Conservation (phyloP, 2,329 filamentous ascomycete genomes). For the Venturia aucupariae region DNA sequence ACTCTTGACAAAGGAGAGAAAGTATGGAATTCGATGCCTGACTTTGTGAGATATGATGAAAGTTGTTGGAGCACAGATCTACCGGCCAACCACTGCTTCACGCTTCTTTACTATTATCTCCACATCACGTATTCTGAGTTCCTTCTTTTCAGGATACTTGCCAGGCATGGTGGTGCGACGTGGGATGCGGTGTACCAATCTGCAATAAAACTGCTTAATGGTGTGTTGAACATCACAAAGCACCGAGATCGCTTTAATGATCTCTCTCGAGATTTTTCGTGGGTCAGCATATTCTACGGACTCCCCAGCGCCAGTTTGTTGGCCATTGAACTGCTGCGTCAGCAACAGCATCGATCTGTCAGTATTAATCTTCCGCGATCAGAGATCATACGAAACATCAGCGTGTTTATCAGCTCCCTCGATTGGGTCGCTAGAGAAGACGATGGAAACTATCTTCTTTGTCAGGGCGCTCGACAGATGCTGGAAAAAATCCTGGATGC, state of each 20-base stretch:
- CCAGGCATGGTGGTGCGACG: constrained; percentile 5
- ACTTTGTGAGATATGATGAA: constrained; percentile 11
- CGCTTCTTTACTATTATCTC: constrained; percentile 11
- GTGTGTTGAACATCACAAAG: constrained; percentile 29
- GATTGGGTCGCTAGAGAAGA: constrained; percentile 28
- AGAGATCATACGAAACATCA: constrained; percentile 36
- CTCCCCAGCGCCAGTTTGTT: constrained; percentile 35
- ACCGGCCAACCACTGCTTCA: constrained; percentile 11
- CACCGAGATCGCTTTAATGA: constrained; percentile 32
- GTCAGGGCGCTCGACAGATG: constrained; percentile 32
- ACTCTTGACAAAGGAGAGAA: not conserved
- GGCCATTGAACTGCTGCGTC: constrained; percentile 35
- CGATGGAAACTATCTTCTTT: constrained; percentile 32
- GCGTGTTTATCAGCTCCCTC: constrained; percentile 36
- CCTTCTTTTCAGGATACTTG: constrained; percentile 12
- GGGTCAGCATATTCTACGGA: constrained; percentile 23
- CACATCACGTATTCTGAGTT: constrained; percentile 8
- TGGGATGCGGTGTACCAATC: constrained; percentile 10
- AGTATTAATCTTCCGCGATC: constrained; percentile 28
- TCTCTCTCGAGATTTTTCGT: constrained; percentile 34
- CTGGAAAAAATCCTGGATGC: constrained; percentile 35
- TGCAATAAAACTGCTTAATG: constrained; percentile 25
- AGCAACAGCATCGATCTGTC: constrained; percentile 26
- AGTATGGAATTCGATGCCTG: constrained; percentile 4
- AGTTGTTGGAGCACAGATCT: constrained; percentile 8